phyloP scores from a whole-genome alignment of 352 stramenopile genomes.

The Globisporangium rhizosaccharum region DNA sequence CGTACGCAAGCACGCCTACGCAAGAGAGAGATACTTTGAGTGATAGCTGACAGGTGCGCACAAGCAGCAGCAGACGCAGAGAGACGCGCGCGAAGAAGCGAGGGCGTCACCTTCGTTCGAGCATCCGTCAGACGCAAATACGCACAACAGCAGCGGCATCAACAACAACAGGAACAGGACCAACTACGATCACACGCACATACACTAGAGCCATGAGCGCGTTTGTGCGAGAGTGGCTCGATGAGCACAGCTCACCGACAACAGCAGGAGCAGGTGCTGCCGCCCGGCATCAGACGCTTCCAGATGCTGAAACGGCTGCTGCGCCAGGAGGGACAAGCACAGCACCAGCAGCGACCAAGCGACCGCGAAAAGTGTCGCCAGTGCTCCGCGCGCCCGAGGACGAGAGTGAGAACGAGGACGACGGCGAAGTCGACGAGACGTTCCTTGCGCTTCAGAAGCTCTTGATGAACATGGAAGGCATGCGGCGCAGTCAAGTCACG shows the following conservation, averaged over 20 bases:
- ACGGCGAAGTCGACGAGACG: slow-evolving; percentile 75
- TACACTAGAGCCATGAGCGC: slow-evolving; percentile 3
- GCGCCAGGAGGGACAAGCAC: neutral
- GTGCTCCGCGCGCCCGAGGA: slow-evolving; percentile 18
- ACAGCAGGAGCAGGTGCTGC: neutral
- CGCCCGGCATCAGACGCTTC: neutral
- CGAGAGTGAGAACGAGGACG: slow-evolving; percentile 44
- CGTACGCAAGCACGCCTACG: too few relatives aligned
- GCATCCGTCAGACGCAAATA: too few relatives aligned
- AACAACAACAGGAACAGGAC: neutral
- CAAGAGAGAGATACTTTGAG: too few relatives aligned
- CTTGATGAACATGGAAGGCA: slow-evolving; percentile 56
- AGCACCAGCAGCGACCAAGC: slow-evolving; percentile 7
- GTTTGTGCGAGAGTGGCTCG: slow-evolving; percentile 5
- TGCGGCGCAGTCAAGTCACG: slow-evolving; percentile 17
- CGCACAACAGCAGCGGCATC: neutral
- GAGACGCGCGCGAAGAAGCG: neutral
- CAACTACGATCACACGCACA: neutral
- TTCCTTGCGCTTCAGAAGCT: slow-evolving; percentile 75
- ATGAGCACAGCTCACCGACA: neutral
- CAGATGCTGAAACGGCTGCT: neutral
- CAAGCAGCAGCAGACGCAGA: neutral
- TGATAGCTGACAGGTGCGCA: too few relatives aligned
- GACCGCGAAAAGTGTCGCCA: slow-evolving; percentile 49
- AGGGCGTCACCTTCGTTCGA: neutral